These are phyloP conservation scores for Aspergillus texensis DNA, from an alignment of 2,329 filamentous ascomycete genomes.

Conservation along the genomic window DNA sequence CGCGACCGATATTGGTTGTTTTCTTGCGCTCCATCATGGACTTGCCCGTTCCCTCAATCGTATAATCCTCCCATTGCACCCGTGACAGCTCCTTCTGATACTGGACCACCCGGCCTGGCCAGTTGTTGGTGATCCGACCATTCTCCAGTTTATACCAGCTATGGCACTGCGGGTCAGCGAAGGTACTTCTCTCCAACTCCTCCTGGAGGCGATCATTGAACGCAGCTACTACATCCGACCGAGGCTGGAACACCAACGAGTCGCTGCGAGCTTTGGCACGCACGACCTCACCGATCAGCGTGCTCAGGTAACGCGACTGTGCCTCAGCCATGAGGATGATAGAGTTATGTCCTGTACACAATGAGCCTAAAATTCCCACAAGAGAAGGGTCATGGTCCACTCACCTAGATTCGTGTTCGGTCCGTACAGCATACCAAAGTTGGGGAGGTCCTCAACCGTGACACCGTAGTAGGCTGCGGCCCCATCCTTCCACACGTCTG, in stretches of 20 bases:
- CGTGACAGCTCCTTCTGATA: slow-evolving; percentile 52
- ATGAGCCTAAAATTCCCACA: not conserved
- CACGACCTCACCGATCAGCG: slow-evolving; percentile 53
- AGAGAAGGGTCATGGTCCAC: not conserved
- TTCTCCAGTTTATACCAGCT: slow-evolving; percentile 61
- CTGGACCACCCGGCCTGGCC: slow-evolving; percentile 55
- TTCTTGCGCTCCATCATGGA: slow-evolving; percentile 27
- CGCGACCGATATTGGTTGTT: slow-evolving; percentile 31
- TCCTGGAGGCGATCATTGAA: slow-evolving; percentile 54
- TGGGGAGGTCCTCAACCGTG: slow-evolving; percentile 55
- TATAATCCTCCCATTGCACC: slow-evolving; percentile 37
- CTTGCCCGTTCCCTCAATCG: slow-evolving; percentile 28
- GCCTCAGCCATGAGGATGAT: slow-evolving; percentile 67
- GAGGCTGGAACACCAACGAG: slow-evolving; percentile 52
- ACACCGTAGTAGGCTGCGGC: slow-evolving; percentile 56
- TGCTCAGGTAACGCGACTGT: slow-evolving; percentile 58
- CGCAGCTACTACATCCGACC: slow-evolving; percentile 37
- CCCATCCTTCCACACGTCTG: slow-evolving; percentile 58
- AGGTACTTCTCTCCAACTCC: slow-evolving; percentile 47
- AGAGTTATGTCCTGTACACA: slow-evolving; percentile 52
- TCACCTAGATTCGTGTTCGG: slow-evolving; percentile 56
- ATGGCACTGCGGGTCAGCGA: slow-evolving; percentile 58
- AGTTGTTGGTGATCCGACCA: slow-evolving; percentile 61
- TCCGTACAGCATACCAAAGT: slow-evolving; percentile 62
- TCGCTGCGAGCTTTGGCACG: slow-evolving; percentile 44